These are phyloP conservation scores for Kalanchoe fedtschenkoi DNA, from an alignment of 164 flowering plant genomes.

Conservation along the genomic window DNA sequence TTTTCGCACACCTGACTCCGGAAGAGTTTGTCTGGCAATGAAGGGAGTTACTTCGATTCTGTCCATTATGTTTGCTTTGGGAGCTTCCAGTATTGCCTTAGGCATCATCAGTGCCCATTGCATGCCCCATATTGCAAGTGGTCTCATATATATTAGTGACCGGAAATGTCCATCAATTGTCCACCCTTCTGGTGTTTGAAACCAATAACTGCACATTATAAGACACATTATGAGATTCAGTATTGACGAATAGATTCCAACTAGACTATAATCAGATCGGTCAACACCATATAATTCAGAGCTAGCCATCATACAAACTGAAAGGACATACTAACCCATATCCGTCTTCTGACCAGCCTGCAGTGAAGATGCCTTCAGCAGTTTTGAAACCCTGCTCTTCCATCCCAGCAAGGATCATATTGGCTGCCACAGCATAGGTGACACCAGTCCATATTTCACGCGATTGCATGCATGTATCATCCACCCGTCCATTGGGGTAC, in stretches of 20 bases:
- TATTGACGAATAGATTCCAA: background rate
- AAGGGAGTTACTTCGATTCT: slow-evolving; percentile 27
- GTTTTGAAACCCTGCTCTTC: slow-evolving; percentile 68
- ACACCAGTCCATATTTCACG: slow-evolving; percentile 96
- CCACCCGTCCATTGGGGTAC: slow-evolving; percentile 80
- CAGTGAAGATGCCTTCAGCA: slow-evolving; percentile 76
- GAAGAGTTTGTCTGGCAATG: slow-evolving; percentile 13
- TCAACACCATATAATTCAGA: background rate
- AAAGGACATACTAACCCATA: slow-evolving; percentile 50
- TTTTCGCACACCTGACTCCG: slow-evolving; percentile 32
- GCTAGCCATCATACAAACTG: background rate
- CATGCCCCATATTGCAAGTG: slow-evolving; percentile 92
- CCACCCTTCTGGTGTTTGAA: slow-evolving; percentile 93
- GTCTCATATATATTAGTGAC: slow-evolving; percentile 85
- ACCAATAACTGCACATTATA: slow-evolving; percentile 56
- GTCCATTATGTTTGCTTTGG: slow-evolving; percentile 66
- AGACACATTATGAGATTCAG: background rate
- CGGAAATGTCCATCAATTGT: slow-evolving; percentile 74
- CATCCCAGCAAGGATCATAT: slow-evolving; percentile 75
- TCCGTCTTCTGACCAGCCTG: slow-evolving; percentile 95
- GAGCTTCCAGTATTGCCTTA: slow-evolving; percentile 60
- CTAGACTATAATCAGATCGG: background rate
- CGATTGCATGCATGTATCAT: slow-evolving; percentile 89
- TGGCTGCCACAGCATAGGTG: slow-evolving; percentile 75
- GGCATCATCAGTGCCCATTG: slow-evolving; percentile 74